A percentile compares a stretch with the other conserved stretches of the same genome.
phyloP scores from a whole-genome alignment of 192 early-diverging fungal species.

The Mortierella alpina region DNA sequence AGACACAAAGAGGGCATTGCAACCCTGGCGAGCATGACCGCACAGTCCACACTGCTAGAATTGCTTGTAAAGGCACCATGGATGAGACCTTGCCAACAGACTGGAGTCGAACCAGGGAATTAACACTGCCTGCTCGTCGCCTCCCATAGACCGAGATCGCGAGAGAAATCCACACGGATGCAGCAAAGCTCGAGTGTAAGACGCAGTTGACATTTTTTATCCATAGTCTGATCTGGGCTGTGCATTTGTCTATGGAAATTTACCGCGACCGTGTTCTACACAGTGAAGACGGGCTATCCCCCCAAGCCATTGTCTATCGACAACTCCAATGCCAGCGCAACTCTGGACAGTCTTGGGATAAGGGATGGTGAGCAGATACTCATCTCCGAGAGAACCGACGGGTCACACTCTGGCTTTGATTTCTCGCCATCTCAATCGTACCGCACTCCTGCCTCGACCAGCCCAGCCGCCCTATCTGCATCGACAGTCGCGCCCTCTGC shows the following conservation, averaged over 20 bases:
- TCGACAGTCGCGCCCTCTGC: not conserved
- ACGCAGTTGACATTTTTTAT: not conserved
- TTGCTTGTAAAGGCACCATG: conserved; percentile 25
- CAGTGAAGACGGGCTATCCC: conserved; percentile 56
- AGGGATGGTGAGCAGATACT: conserved; percentile 52
- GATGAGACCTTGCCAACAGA: not conserved
- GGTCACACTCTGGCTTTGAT: conserved; percentile 1
- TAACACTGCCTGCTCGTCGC: no score
- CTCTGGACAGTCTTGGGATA: conserved; percentile 35
- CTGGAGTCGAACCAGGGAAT: no score
- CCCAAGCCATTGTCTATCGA: conserved; percentile 24
- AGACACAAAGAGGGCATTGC: conserved; percentile 55
- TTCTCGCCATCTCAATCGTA: not conserved
- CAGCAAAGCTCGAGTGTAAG: conserved; percentile 29
- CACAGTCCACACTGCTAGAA: conserved; percentile 34
- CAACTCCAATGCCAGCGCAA: conserved; percentile 4
- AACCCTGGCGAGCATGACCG: conserved; percentile 34
- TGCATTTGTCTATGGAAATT: not conserved
- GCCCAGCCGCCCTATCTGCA: not conserved
- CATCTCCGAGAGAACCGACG: conserved; percentile 24
- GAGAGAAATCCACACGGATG: conserved; percentile 14
- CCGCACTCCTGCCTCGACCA: not conserved
- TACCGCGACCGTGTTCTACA: not conserved
- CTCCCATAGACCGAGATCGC: conserved; percentile 23
- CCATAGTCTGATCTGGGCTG: not conserved